Evolutionary conservation across 305 asterid genomes (phyloP), one percentile per base, ranked within the genome.

Genomic region (Fraxinus platypoda): DNA sequence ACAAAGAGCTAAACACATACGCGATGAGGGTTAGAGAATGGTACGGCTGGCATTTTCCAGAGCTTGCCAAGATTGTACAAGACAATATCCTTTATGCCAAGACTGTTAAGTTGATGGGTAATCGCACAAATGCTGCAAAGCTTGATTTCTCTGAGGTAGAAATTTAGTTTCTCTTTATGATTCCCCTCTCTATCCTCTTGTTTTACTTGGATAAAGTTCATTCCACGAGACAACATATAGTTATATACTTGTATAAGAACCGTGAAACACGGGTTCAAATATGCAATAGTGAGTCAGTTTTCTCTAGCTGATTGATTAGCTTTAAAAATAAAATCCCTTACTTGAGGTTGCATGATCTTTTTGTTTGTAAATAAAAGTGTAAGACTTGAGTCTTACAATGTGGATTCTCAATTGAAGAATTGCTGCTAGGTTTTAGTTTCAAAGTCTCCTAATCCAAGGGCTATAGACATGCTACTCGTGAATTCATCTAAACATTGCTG

Each of bases 11-110:
- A 81, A 95, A 95, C 82, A 93, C 98, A 8, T 96, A 94, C 85
- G 98, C 98, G 5, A 96, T 96, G 99, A 91, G 99, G 86, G 99
- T 96, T 57, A 90, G 98, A 79, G 98, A 95, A 86, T 95, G 99
- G 99, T 94, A 94, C 49, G 99, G 99, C 33, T 95, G 99, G 99
- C 99, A 95, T 91, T 95, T 95, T 70, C 99, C 99, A 0, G 97
- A 95, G 87, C 98, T 95, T 79, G 97, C 98, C 3, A 95, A 94
- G 94, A 95, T 95, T 74, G 87, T 95, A 23, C 93, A 88, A 82
- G 99, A 95, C 83, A 93, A 93, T 78, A 95, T 95, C 78, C 89
- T 81, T 26, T 95, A 94, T 87, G 92, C 98, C 26, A 95, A 93
- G 90, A 77, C 96, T 0, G 98, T 93, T 79, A 93, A 93, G 87